Evolutionary conservation across 106 monocot genomes (phyloP), one percentile per base, ranked within the genome.

Genomic region (Dendrobium huoshanense): DNA sequence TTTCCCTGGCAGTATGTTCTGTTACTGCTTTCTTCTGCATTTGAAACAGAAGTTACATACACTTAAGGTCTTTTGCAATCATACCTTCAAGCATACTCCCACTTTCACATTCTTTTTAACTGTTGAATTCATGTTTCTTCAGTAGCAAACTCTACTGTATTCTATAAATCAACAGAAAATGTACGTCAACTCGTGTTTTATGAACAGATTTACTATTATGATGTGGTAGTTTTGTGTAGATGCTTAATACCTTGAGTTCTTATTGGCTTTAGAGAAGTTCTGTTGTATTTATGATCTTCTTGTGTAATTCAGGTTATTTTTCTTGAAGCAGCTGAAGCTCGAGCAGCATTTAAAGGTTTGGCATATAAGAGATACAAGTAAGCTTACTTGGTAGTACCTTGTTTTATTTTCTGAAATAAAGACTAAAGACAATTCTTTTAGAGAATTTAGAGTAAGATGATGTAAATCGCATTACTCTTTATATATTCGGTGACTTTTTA

Each of bases 361-460:
- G 89, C 91, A 68, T 98, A 98, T 73, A 95, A 95, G 70, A 85
- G 88, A 77, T 95, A 89, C 82, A 95, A 91, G 98, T 95, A 91
- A 86, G 86, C 79, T 76, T 49, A 40, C 59, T 80, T 73, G 41
- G 13, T 70, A 33, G 5, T 19, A 22, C 61, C 58, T 58, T 19
- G 18, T 61, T 70, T 65, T 65, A 15, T 24, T 65, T 70, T 70
- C 24, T 37, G 70, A 70, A 70, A 4, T 70, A 40, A 29, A 70
- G 37, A 37, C 11, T 70, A 16, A 33, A 70, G 18, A 16, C 37
- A 70, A 17, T 70, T 70, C 24, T 70, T 70, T 29, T 37, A 70
- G 61, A 61, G 22, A 22, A 61, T 61, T 61, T 61, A n/a, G 19
- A 22, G 8, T 61, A 8, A 61, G 19, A 61, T 61, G 61, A 7